Evolutionary conservation across 306 rosid species (phyloP).

Genomic region (Glycine soja): DNA sequence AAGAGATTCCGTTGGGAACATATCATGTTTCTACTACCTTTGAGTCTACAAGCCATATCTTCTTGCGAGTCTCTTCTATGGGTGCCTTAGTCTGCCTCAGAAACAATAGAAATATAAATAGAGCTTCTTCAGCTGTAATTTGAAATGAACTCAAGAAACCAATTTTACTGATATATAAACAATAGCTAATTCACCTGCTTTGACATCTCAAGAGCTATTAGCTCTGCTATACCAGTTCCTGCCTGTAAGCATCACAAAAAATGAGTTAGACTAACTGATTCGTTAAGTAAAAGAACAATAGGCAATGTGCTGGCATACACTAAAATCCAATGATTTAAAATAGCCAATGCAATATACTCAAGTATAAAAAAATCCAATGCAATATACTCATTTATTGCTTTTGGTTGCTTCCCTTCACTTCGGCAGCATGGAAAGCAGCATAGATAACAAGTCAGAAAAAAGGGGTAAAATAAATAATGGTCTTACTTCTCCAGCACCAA

Average conservation of each 20-base stretch:
- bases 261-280: slow-evolving; percentile 37
- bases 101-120: slow-evolving; percentile 22
- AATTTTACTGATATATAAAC: slow-evolving; percentile 3
- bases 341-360: background rate
- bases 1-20: background rate
- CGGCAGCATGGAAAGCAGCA: slow-evolving; percentile 18
- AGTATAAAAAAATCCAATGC: background rate
- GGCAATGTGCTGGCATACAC: slow-evolving; percentile 5
- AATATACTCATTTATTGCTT: background rate
- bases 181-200: slow-evolving; percentile 58
- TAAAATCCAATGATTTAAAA: too few relatives aligned
- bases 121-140: slow-evolving; percentile 27
- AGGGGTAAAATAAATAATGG: background rate
- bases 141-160: slow-evolving; percentile 5
- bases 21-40: slow-evolving; percentile 61
- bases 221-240: slow-evolving; percentile 95
- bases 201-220: slow-evolving; percentile 91
- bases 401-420: background rate
- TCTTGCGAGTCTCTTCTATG: slow-evolving; percentile 83
- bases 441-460: background rate
- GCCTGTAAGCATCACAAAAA: slow-evolving; percentile 63
- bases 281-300: background rate
- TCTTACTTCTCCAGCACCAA: slow-evolving; percentile 92
- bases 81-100: slow-evolving; percentile 67
- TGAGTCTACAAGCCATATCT: slow-evolving; percentile 95